phyloP scores from a whole-genome alignment of 345 rosid genomes.

The Hevea brasiliensis region DNA sequence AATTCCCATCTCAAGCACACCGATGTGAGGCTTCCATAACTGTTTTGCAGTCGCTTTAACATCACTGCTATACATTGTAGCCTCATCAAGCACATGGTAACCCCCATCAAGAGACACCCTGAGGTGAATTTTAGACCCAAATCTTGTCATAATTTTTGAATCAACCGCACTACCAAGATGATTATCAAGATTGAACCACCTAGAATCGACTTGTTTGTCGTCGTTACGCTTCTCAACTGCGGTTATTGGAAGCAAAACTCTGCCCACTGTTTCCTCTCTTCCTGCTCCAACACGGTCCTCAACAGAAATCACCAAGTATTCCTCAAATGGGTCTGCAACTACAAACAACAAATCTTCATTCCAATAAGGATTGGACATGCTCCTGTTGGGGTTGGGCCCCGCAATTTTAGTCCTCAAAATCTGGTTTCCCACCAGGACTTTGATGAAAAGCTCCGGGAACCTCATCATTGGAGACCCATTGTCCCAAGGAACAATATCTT shows the following conservation, averaged over 20 bases:
- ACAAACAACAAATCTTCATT: constrained; percentile 72
- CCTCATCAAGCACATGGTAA: constrained; percentile 70
- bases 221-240: constrained; percentile 48
- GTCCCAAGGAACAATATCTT: constrained; percentile 53
- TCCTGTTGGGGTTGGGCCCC: constrained; percentile 36
- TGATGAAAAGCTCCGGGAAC: constrained; percentile 53
- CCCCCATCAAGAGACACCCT: constrained; percentile 66
- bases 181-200: constrained; percentile 68
- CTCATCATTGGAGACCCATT: constrained; percentile 44
- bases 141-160: constrained; percentile 38
- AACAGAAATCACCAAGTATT: constrained; percentile 46
- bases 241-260: constrained; percentile 48
- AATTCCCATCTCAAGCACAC: constrained; percentile 75
- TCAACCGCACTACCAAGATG: constrained; percentile 34
- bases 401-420: constrained; percentile 50
- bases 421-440: constrained; percentile 68
- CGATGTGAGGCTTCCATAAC: constrained; percentile 66
- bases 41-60: constrained; percentile 59
- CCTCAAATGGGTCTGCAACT: constrained; percentile 74
- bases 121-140: constrained; percentile 62
- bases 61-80: constrained; percentile 61
- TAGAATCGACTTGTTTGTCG: constrained; percentile 51
- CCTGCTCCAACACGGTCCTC: constrained; percentile 58
- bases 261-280: constrained; percentile 53
- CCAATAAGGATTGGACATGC: constrained; percentile 64